Conservation (phyloP, 441 rosid species). For the Codiaeum variegatum region DNA sequence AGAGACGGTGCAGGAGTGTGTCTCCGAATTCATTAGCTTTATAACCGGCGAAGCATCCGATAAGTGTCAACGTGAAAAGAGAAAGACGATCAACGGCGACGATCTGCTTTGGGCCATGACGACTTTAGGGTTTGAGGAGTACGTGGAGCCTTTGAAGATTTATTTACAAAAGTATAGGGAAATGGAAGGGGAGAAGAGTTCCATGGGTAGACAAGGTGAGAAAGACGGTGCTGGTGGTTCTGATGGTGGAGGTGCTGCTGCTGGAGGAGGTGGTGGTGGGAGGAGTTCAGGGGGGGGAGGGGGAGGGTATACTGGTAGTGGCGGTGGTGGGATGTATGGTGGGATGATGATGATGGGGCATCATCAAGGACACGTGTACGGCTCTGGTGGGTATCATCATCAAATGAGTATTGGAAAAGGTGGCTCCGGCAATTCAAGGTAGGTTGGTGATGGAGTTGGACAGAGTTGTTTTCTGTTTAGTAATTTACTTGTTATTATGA, state of each 20-base stretch:
- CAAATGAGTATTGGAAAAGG: constrained; percentile 19
- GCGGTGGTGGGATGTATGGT: constrained; percentile 32
- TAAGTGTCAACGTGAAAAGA: constrained; percentile 55
- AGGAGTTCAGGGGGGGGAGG: constrained; percentile 25
- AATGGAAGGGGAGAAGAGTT: constrained; percentile 49
- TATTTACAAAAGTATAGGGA: constrained; percentile 57
- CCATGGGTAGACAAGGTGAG: constrained; percentile 39
- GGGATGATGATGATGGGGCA: constrained; percentile 55
- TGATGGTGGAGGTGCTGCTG: constrained; percentile 23
- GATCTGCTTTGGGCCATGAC: constrained; percentile 67
- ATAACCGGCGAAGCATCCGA: constrained; percentile 65
- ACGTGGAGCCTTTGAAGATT: constrained; percentile 49
- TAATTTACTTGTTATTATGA: neutral
- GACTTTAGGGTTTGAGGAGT: constrained; percentile 56
- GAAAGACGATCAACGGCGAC: constrained; percentile 64
- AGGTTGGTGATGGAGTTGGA: constrained; percentile 4
- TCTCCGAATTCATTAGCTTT: constrained; percentile 65
- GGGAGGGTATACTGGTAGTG: constrained; percentile 14
- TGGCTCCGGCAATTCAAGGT: constrained; percentile 28
- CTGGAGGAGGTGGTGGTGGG: constrained; percentile 29
- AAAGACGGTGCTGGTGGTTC: constrained; percentile 38
- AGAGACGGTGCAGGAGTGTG: constrained; percentile 68
- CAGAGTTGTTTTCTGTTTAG: neutral
- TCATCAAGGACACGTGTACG: constrained; percentile 45
- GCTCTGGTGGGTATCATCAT: constrained; percentile 37